Evolutionary conservation across 768 basidiomycete species (phyloP), one percentile per base, ranked within the genome.

Genomic region (Pleurotus cornucopiae): DNA sequence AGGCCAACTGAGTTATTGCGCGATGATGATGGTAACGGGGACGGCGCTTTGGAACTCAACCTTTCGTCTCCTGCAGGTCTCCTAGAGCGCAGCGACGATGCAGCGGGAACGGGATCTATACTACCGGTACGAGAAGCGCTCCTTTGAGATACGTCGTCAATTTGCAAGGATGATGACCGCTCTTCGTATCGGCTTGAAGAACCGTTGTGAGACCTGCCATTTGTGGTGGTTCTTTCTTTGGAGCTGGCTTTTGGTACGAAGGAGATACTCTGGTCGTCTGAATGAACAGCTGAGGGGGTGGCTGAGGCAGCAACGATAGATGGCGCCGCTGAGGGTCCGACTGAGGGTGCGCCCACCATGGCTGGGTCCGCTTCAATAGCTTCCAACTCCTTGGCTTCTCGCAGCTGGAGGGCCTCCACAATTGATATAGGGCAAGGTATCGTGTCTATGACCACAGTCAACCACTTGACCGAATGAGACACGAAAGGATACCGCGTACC

Each of bases 371-470:
- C 82, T 54, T 84, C 79, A n/a, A 82, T 65, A n/a, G 80, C 66
- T 61, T 77, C 79, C 57, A 76, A 80, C 68, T 78, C 80, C 60
- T 78, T 82, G 2, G 69, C 72, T 57, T 76, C 75, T 38, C 82
- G 80, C 54, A 78, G 71, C 39, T 75, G 69, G 23, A 90, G 69
- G n/a, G 89, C 89, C 45, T 83, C 82, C 3, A 71, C 64, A 21
- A 89, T 71, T 12, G 83, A 66, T 5, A 88, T 71, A 2, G 88
- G 83, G 39, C 71, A 67, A 9, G 89, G 89, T 13, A 91, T 82
- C 7, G 82, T 86, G 58, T 88, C 89, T 91, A 62, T 34, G 46
- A 14, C 14, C 26, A 37, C 25, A 43, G 30, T 45, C 21, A 38
- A 49, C 30, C 3, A 57, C 52, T 67, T 30, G 56, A 57, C 20